phyloP scores from a whole-genome alignment of 768 basidiomycete genomes.

The Phylloporus arenicola region DNA sequence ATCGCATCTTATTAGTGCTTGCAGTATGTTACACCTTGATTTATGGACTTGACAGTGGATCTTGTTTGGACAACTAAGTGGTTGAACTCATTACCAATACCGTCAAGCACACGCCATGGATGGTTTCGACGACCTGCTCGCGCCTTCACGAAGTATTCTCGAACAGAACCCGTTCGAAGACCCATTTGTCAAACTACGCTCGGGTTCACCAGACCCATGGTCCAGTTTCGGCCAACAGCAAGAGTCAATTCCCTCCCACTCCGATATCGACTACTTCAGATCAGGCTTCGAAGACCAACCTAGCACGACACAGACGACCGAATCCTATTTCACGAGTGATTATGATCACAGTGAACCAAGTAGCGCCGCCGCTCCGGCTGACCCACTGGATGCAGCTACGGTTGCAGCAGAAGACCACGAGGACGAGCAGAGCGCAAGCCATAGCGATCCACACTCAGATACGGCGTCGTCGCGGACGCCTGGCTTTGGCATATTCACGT shows the following conservation, averaged over 20 bases:
- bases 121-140: slow-evolving; percentile 72
- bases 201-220: slow-evolving; percentile 75
- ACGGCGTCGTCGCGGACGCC: slow-evolving; percentile 28
- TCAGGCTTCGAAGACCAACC: slow-evolving; percentile 25
- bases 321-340: slow-evolving; percentile 33
- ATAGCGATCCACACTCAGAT: slow-evolving; percentile 9
- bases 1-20: neutral
- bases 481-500: slow-evolving; percentile 44
- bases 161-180: slow-evolving; percentile 75
- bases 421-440: slow-evolving; percentile 21
- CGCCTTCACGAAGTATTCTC: slow-evolving; percentile 52
- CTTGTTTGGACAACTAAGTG: slow-evolving; percentile 10
- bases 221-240: slow-evolving; percentile 46
- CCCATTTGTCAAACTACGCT: slow-evolving; percentile 58
- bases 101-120: slow-evolving; percentile 44
- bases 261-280: slow-evolving; percentile 26
- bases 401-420: slow-evolving; percentile 29
- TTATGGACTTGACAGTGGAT: slow-evolving; percentile 3
- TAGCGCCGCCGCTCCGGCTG: slow-evolving; percentile 19
- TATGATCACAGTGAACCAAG: slow-evolving; percentile 30
- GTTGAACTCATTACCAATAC: neutral
- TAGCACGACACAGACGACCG: slow-evolving; percentile 22
- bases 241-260: slow-evolving; percentile 16
- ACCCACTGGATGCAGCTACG: slow-evolving; percentile 40
- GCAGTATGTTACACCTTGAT: slow-evolving; percentile 10